Evolutionary conservation across 441 rosid genomes (phyloP).

Genomic region (Pelargonium hybrid): DNA sequence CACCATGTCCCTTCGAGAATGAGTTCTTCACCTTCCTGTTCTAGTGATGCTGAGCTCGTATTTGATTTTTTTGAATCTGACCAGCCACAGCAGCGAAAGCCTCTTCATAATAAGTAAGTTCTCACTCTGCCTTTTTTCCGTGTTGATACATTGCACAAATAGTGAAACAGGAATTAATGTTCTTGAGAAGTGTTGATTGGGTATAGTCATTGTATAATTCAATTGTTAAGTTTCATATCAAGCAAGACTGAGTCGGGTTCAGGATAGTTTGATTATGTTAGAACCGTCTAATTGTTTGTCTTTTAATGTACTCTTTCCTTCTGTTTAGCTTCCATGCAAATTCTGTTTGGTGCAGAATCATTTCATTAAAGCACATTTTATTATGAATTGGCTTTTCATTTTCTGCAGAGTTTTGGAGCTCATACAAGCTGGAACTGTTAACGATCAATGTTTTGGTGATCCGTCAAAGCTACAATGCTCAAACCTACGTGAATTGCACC

Average conservation of each 20-base stretch:
- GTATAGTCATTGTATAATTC: background rate
- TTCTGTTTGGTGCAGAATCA: too few species aligned
- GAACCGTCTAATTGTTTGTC: too few species aligned
- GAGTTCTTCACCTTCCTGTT: constrained; percentile 2
- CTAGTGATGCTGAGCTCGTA: constrained; percentile 19
- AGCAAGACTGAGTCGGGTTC: background rate
- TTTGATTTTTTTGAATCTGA: constrained; percentile 23
- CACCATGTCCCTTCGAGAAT: background rate
- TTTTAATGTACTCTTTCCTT: too few species aligned
- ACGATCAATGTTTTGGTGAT: constrained; percentile 20
- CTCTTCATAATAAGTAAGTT: constrained; percentile 24
- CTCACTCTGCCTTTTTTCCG: background rate
- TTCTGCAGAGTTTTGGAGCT: constrained; percentile 24
- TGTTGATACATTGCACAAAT: background rate
- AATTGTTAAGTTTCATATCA: background rate
- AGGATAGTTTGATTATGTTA: background rate
- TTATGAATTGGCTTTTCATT: background rate
- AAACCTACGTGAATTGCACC: constrained; percentile 22
- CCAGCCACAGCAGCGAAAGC: constrained; percentile 21
- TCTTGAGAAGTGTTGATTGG: background rate
- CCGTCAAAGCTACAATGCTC: constrained; percentile 17
- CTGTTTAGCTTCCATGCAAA: too few species aligned
- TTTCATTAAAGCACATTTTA: background rate
- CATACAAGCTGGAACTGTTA: constrained; percentile 12
- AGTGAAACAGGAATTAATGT: background rate